These are phyloP conservation scores for Myrica gale DNA, from an alignment of 306 rosid genomes.

Conservation along the genomic window DNA sequence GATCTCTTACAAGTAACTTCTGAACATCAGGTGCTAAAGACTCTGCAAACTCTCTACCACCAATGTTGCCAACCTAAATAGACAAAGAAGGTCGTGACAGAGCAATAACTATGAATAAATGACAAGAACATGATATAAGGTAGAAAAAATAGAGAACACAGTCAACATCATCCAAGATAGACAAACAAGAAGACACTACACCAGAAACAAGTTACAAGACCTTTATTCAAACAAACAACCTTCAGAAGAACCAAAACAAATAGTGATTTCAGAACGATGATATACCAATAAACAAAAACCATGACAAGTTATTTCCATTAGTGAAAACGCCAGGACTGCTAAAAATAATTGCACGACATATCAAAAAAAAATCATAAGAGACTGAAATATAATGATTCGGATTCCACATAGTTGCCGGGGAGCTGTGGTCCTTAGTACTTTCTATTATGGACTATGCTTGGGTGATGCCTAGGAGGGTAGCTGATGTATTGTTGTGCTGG, in stretches of 20 bases:
- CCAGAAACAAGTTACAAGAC: background rate
- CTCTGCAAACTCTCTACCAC: slow-evolving; percentile 99
- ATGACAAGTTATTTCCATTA: background rate
- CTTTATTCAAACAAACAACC: no score
- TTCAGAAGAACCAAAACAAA: no score
- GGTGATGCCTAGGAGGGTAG: no score
- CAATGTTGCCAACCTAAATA: slow-evolving; percentile 95
- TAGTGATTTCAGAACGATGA: no score
- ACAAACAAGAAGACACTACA: background rate
- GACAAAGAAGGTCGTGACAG: slow-evolving; percentile 24
- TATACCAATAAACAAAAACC: background rate
- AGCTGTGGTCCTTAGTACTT: no score
- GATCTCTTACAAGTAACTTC: slow-evolving; percentile 76
- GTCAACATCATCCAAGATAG: slow-evolving; percentile 1
- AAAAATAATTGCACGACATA: background rate
- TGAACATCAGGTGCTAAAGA: slow-evolving; percentile 98
- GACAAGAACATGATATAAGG: slow-evolving; percentile 16
- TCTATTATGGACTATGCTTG: no score
- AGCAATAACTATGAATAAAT: slow-evolving; percentile 9
- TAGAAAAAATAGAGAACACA: slow-evolving; percentile 5
- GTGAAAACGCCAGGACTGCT: background rate
- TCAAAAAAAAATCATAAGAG: background rate
- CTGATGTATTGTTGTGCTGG: no score
- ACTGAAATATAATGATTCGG: background rate
- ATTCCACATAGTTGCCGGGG: background rate